Evolutionary conservation across 108 stramenopile species (phyloP).

Genomic region (Conticribra weissflogii): DNA sequence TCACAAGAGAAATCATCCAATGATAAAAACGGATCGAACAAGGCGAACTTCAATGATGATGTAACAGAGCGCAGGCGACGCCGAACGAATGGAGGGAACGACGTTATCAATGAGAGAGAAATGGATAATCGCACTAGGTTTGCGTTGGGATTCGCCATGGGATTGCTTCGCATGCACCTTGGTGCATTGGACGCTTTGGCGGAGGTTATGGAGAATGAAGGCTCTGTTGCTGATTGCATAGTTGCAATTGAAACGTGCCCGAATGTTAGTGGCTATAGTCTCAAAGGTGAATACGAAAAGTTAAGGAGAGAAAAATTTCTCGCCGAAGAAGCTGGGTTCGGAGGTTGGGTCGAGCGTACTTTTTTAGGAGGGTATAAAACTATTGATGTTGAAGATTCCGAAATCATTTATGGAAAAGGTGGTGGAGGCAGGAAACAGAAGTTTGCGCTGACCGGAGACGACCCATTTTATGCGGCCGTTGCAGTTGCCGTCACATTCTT

Average conservation of each 20-base stretch:
- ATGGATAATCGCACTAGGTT: conserved; percentile 81
- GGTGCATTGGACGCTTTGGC: conserved; percentile 83
- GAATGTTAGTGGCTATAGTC: conserved; percentile 61
- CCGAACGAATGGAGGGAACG: conserved; percentile 1
- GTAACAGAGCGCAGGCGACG: conserved; percentile 39
- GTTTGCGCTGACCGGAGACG: conserved; percentile 68
- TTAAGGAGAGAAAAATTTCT: conserved; percentile 56
- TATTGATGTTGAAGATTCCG: conserved; percentile 67
- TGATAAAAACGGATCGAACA: neutral
- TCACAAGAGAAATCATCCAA: conserved; percentile 6
- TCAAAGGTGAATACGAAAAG: conserved; percentile 68
- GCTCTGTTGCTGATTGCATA: conserved; percentile 75
- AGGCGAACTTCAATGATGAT: conserved; percentile 30
- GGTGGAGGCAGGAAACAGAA: conserved; percentile 61
- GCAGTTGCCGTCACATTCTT: conserved; percentile 68
- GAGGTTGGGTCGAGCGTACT: conserved; percentile 47
- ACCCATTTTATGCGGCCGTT: conserved; percentile 78
- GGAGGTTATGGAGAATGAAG: conserved; percentile 75
- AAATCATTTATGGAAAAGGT: conserved; percentile 71
- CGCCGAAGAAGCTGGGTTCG: conserved; percentile 53
- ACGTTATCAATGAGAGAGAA: conserved; percentile 67
- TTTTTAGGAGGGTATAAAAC: conserved; percentile 58
- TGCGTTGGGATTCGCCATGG: conserved; percentile 81
- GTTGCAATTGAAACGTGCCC: conserved; percentile 70
- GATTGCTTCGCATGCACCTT: conserved; percentile 69